Conservation (phyloP, 805 yeast genomes). For the Cephaloascus fragrans region DNA sequence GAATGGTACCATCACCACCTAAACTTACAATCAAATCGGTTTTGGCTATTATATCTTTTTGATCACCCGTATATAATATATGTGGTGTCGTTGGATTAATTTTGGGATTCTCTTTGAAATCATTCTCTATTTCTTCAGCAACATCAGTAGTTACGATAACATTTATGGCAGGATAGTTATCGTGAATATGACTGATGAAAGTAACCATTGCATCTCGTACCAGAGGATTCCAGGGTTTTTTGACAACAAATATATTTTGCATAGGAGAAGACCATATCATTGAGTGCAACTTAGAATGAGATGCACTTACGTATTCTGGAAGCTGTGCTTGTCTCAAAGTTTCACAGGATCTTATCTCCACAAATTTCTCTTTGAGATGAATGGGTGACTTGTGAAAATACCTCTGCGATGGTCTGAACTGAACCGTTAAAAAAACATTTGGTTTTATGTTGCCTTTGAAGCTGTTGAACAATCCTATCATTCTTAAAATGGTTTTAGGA, state of each 20-base stretch:
- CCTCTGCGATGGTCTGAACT: too few relatives aligned
- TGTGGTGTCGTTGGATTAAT: slow-evolving; percentile 17
- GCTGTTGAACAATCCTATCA: too few relatives aligned
- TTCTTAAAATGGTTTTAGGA: too few relatives aligned
- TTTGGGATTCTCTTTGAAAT: slow-evolving; percentile 11
- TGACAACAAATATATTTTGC: slow-evolving; percentile 68
- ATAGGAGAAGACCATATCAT: slow-evolving; percentile 67
- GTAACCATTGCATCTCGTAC: slow-evolving; percentile 59
- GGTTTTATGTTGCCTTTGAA: too few relatives aligned
- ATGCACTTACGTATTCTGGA: slow-evolving; percentile 45
- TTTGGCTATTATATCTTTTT: slow-evolving; percentile 45
- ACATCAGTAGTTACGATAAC: slow-evolving; percentile 70
- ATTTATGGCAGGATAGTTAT: slow-evolving; percentile 59
- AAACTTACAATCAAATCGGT: slow-evolving; percentile 77
- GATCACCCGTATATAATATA: slow-evolving; percentile 48
- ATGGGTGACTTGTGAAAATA: too few relatives aligned
- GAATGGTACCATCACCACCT: slow-evolving; percentile 96
- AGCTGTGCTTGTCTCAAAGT: slow-evolving; percentile 8
- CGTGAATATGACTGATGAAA: slow-evolving; percentile 53
- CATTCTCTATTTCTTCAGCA: slow-evolving; percentile 48
- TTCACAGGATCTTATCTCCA: slow-evolving; percentile 8
- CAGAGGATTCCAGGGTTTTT: slow-evolving; percentile 68
- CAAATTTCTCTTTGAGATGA: not conserved
- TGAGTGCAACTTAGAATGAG: slow-evolving; percentile 52
- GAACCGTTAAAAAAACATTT: too few relatives aligned